These are phyloP conservation scores for Trichoderma orchidacearum DNA, from an alignment of 495 filamentous ascomycete species.

Conservation along the genomic window DNA sequence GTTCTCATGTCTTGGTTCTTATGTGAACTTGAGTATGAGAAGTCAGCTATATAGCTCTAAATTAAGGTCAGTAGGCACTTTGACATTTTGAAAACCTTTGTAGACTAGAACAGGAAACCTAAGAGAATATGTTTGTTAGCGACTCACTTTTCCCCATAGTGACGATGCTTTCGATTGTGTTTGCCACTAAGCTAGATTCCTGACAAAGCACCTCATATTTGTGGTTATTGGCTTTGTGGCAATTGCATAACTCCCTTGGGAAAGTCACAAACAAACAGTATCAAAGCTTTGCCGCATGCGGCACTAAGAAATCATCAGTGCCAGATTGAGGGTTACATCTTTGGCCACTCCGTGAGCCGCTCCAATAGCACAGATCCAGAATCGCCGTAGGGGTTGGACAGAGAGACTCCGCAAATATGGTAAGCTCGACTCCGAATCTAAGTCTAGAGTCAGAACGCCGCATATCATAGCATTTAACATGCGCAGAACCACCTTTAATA, in stretches of 20 bases:
- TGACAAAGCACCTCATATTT: neutral
- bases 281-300: constrained; percentile 12
- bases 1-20: too few relatives aligned
- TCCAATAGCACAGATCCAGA: neutral
- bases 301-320: neutral
- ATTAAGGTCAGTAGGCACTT: too few relatives aligned
- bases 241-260: neutral
- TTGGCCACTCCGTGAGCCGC: neutral
- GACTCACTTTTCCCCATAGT: too few relatives aligned
- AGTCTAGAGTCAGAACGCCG: neutral
- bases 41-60: too few relatives aligned
- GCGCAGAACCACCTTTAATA: neutral
- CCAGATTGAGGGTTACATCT: neutral
- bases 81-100: too few relatives aligned
- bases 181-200: neutral
- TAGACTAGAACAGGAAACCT: too few relatives aligned
- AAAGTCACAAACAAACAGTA: neutral
- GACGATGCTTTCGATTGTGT: too few relatives aligned
- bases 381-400: neutral
- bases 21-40: too few relatives aligned
- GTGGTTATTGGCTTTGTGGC: neutral
- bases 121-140: too few relatives aligned
- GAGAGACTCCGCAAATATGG: neutral
- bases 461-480: neutral
- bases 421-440: neutral